A percentile compares a stretch with the other conserved stretches of the same genome.
Conservation (phyloP, 805 yeast species). For the Candida bentonensis region DNA sequence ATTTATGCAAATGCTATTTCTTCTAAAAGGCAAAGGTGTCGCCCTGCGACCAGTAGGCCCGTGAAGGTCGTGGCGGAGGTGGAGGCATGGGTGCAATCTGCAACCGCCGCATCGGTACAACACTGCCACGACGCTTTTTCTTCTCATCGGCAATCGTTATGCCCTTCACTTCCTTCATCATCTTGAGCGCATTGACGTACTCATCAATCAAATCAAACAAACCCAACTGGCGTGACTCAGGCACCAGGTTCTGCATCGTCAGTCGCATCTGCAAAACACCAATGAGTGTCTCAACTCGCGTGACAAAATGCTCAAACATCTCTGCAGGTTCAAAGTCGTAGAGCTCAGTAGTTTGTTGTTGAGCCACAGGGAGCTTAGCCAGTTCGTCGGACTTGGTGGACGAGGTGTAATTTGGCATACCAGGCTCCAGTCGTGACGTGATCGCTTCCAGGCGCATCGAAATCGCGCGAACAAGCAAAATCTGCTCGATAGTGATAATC, state of each 20-base stretch:
- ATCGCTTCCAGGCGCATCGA: background rate
- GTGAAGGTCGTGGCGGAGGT: background rate
- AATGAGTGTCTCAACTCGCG: background rate
- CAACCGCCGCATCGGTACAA: background rate
- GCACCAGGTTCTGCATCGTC: background rate
- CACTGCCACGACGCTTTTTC: background rate
- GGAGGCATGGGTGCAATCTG: background rate
- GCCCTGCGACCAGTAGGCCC: background rate
- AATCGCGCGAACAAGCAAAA: background rate
- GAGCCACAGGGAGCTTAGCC: background rate
- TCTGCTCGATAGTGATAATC: background rate
- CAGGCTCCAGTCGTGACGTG: background rate
- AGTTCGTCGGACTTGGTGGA: background rate
- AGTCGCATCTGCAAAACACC: background rate
- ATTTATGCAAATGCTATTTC: background rate
- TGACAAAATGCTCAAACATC: background rate
- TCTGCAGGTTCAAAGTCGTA: background rate
- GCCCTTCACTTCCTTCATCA: slow-evolving; percentile 1
- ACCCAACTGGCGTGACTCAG: background rate
- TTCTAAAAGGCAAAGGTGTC: background rate
- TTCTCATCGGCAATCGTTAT: background rate
- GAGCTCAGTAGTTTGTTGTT: background rate
- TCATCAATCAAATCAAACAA: background rate
- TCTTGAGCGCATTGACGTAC: background rate
- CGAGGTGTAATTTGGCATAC: background rate